Evolutionary conservation across 2,329 filamentous ascomycete species (phyloP), one percentile per base, ranked within the genome.

Genomic region (Endoconidiophora polonica): DNA sequence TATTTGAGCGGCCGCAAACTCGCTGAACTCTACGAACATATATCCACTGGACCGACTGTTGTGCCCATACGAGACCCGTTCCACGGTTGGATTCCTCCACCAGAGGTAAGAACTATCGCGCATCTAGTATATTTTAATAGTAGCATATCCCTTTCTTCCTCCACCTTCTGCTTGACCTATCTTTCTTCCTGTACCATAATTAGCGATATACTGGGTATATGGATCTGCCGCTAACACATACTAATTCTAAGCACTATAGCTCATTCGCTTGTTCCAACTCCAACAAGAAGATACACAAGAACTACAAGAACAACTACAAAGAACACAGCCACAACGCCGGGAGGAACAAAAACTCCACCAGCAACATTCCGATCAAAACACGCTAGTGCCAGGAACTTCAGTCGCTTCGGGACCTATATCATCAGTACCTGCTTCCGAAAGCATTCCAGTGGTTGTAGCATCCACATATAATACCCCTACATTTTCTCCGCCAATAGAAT

Each of bases 11-110:
- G 73, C 38, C 65, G 63, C 33, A 67, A 68, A 10, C 64, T 80
- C 43, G 75, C 77, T 51, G 68, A 62, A 54, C 62, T 79, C 4
- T 80, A 74, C 56, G 65, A 72, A 57, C 65, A 76, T 29, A 77
- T 80, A 43, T 77, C 76, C 0, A 66, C 68, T 43, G 76, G 75
- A 6, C 68, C 72, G 52, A 76, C 72, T 3, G 71, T 74, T 59
- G 71, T 77, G 23, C 74, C 74, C 39, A 62, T 79, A 26, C 67
- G 63, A 48, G 69, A 72, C 4, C 73, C 74, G 14, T 60, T 68
- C 5, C 72, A 74, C 57, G 67, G 70, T 60, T 73, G 72, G 62
- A 72, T 75, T 56, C 66, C 65, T 3, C 66, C 67, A 50, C 62
- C 69, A 57, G 73, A 46, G 29, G 49, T 52, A 44, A 23, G 49